Percentiles rank a stretch among this genome's conserved stretches.
These are phyloP conservation scores for Camelina sativa DNA, from an alignment of 345 rosid genomes.

Conservation along the genomic window DNA sequence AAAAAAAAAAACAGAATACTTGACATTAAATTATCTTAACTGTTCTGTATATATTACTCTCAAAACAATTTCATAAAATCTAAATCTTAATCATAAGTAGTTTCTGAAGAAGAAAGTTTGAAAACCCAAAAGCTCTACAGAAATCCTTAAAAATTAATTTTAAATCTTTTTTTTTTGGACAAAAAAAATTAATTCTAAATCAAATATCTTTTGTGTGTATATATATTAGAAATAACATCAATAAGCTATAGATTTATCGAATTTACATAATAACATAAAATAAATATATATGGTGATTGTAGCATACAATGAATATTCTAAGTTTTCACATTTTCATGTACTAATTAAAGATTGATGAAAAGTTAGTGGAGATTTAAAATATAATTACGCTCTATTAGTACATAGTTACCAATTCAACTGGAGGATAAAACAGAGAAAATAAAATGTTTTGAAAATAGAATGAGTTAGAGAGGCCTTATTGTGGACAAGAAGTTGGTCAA, in stretches of 20 bases:
- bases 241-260: neutral
- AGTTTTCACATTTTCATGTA: neutral
- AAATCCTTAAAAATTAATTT: neutral
- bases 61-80: too few relatives aligned
- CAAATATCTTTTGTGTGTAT: neutral
- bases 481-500: slow-evolving; percentile 44
- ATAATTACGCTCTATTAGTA: neutral
- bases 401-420: neutral
- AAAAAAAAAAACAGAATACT: too few relatives aligned
- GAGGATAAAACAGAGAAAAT: neutral
- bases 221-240: neutral
- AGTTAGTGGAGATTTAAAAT: neutral
- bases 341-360: neutral
- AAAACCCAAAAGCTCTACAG: too few relatives aligned
- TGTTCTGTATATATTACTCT: too few relatives aligned
- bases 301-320: neutral
- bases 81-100: too few relatives aligned
- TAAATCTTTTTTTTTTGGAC: too few relatives aligned
- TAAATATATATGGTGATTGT: neutral
- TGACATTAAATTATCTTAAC: too few relatives aligned
- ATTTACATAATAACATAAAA: neutral
- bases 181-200: neutral
- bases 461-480: slow-evolving; percentile 18
- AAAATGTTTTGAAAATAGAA: neutral
- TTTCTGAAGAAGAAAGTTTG: too few relatives aligned